Conservation (phyloP, 495 filamentous ascomycete species). For the Lineolata rhizophorae region DNA sequence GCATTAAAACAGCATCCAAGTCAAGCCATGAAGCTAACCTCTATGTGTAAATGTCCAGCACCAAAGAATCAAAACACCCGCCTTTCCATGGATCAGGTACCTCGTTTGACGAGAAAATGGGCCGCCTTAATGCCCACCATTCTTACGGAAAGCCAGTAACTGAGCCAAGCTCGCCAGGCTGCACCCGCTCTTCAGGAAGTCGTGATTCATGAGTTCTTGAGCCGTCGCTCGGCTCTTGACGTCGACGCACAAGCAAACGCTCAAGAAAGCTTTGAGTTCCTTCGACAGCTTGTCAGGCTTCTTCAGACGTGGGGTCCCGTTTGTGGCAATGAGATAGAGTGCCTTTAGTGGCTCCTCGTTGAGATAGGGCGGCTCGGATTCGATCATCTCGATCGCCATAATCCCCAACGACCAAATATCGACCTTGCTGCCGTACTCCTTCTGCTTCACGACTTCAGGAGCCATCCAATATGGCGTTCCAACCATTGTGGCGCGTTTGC, state of each 20-base stretch:
- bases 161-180: conserved; percentile 61
- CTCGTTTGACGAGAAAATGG: too few relatives aligned
- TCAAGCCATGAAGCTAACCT: too few relatives aligned
- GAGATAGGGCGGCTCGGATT: conserved; percentile 89
- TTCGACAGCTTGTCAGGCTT: conserved; percentile 92
- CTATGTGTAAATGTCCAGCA: too few relatives aligned
- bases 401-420: conserved; percentile 98
- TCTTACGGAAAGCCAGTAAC: conserved; percentile 53
- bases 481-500: conserved; percentile 96
- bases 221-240: conserved; percentile 87
- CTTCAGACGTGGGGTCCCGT: conserved; percentile 90
- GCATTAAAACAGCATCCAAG: too few relatives aligned
- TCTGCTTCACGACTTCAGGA: conserved; percentile 96
- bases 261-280: conserved; percentile 88
- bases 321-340: conserved; percentile 90
- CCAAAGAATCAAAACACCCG: too few relatives aligned
- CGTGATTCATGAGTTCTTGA: conserved; percentile 60
- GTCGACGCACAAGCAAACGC: conserved; percentile 87
- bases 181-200: conserved; percentile 63
- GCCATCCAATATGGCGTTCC: conserved; percentile 99
- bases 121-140: conserved; percentile 15
- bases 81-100: too few relatives aligned
- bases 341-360: conserved; percentile 97
- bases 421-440: conserved; percentile 94
- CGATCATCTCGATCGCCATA: conserved; percentile 99